Evolutionary conservation across 345 rosid species (phyloP), one percentile per base, ranked within the genome.

Genomic region (Hypericum perforatum): DNA sequence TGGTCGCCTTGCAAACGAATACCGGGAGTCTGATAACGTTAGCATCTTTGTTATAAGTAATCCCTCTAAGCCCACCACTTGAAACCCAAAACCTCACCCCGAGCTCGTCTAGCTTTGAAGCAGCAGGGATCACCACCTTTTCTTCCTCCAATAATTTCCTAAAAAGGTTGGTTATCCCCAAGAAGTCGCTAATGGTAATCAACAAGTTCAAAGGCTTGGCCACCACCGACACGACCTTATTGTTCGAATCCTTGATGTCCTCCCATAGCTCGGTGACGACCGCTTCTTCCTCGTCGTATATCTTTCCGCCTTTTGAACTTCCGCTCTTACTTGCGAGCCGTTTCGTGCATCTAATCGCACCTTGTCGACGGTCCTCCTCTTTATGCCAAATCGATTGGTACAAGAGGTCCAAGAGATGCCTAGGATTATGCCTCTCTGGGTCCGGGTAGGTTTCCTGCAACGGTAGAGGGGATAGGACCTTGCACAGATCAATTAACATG

Each of bases 261-360:
- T 46, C 50, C 50, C 50, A 46, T 12, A 46, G 50, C 15, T 46
- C 22, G 22, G 29, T 32, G 50, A 46, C 29, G 7, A 46, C 15
- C 22, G 15, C 50, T 7, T n/a, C 11, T 45, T 12, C 48, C 15
- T 11, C 15, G 7, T 10, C 22, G 7, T 13, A 13, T 46, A 32
- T 4, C 32, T 22, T 22, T 22, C 32, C 32, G 32, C 32, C 4
- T 22, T 22, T 22, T 4, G 32, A 22, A 22, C 32, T 22, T 22
- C 32, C 32, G 4, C 4, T 22, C 32, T 22, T 22, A 22, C 32
- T 22, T 22, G 4, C 32, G 32, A 22, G 32, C 32, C 32, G 1
- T 22, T 22, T 22, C 32, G 32, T 22, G 32, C 32, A 1, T 22
- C 32, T 22, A 1, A 4, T 22, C 32, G 32, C 4, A 1, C 32